phyloP scores from a whole-genome alignment of 495 filamentous ascomycete species.

The Podospora comata region DNA sequence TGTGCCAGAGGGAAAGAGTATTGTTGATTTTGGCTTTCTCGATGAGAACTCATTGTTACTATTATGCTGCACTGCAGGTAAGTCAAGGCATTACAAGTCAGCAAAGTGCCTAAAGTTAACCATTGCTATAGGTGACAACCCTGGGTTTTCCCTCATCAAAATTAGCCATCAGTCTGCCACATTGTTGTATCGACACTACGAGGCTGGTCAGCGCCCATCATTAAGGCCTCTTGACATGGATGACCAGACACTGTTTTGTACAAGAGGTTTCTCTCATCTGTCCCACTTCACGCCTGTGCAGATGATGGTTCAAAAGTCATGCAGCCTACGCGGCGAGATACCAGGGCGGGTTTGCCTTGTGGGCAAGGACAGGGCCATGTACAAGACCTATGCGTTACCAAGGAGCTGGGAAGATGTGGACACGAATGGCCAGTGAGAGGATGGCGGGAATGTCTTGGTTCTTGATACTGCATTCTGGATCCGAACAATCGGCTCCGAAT shows the following conservation, averaged over 20 bases:
- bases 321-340: conserved; percentile 35
- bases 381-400: conserved; percentile 43
- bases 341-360: conserved; percentile 46
- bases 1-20: conserved; percentile 37
- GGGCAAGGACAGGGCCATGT: conserved; percentile 40
- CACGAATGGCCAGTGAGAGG: neutral
- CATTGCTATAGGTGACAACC: conserved; percentile 18
- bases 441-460: neutral
- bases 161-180: conserved; percentile 18
- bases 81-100: neutral
- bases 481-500: neutral
- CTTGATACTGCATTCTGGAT: neutral
- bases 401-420: conserved; percentile 19
- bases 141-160: conserved; percentile 18
- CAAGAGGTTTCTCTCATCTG: conserved; percentile 28
- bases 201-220: neutral
- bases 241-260: conserved; percentile 20
- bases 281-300: conserved; percentile 41
- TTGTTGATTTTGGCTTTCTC: conserved; percentile 52
- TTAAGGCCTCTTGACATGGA: neutral
- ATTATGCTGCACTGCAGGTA: conserved; percentile 42
- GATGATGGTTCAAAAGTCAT: conserved; percentile 46
- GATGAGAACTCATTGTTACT: conserved; percentile 43
- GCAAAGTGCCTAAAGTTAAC: neutral
- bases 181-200: neutral